phyloP scores from a whole-genome alignment of 768 basidiomycete species.

The Suillus cothurnatus region DNA sequence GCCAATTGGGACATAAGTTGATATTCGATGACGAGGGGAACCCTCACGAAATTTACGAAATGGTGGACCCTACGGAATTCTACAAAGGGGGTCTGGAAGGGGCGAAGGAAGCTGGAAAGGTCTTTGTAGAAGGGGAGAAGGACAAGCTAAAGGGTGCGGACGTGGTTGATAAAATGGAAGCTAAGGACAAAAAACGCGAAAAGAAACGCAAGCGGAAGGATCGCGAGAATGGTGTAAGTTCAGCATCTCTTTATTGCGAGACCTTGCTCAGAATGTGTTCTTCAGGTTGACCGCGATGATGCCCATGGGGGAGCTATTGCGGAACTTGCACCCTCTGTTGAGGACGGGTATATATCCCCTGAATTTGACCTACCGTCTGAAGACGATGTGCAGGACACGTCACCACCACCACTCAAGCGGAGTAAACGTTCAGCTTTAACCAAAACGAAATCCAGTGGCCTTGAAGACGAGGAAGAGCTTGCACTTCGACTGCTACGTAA shows the following conservation, averaged over 20 bases:
- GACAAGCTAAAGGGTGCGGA: constrained; percentile 72
- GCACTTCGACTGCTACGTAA: constrained; percentile 60
- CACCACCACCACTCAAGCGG: constrained; percentile 34
- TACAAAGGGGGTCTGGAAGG: constrained; percentile 67
- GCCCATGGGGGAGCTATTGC: constrained; percentile 25
- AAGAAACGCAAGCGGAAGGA: constrained; percentile 94
- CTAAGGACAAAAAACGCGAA: constrained; percentile 85
- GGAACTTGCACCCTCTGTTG: constrained; percentile 43
- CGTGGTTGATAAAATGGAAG: constrained; percentile 76
- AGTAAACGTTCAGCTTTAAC: constrained; percentile 25
- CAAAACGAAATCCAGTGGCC: constrained; percentile 25
- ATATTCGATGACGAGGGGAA: constrained; percentile 90
- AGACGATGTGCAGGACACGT: constrained; percentile 35
- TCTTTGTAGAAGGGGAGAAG: constrained; percentile 75
- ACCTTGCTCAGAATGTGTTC: neutral
- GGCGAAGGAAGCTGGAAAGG: constrained; percentile 63
- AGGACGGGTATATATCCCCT: constrained; percentile 73
- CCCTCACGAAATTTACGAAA: constrained; percentile 81
- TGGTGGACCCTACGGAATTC: constrained; percentile 74
- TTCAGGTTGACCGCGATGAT: constrained; percentile 29
- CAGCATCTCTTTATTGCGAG: neutral
- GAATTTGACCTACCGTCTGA: constrained; percentile 57
- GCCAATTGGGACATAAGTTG: constrained; percentile 68
- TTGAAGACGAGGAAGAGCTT: constrained; percentile 63
- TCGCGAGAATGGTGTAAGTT: constrained; percentile 49